Base-by-base conservation (phyloP, 495 filamentous ascomycete genomes). In the Trichoderma orchidacearum region DNA sequence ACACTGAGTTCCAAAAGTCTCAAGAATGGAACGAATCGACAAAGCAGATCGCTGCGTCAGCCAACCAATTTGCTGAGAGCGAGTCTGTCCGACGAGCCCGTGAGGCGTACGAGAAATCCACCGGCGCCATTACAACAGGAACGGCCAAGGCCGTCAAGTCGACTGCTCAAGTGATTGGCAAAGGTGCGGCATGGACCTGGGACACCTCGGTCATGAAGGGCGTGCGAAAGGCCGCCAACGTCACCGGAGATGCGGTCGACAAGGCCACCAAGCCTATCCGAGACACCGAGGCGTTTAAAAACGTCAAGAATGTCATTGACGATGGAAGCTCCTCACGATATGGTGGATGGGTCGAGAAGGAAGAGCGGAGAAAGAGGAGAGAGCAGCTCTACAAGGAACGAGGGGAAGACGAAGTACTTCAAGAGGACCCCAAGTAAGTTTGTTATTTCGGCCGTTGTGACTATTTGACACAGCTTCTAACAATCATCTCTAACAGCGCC, bases 21-120 rank as follows among this genome's bases (percentile, higher is more conserved):
- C 95, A 97, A 67, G 93, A 98, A 70, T 98, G 94, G 93, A 93
- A 97, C 63, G 93, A 98, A 62, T 95, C 89, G 41, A 98, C 91
- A 17, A 96, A 97, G 68, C 89, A 90, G 54, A 79, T 98, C 11
- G 89, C 89, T 12, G 85, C 86, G 34, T 87, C 85, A 0, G 90
- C 89, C 25, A 85, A 95, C 61, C 80, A 96, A 59, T 90, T 98
- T 65, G 85, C 82, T n/a, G 93, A 97, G 68, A 96, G 86, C 64
- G 90, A 95, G 66, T 86, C 83, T n/a, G 84, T 98, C 34, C 84
- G 86, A 59, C 82, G 85, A 59, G 93, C 93, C 28, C 83, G 87
- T 54, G 81, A 87, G 59, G 92, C 89, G 18, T 96, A 95, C 66
- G 81, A 84, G 56, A 84, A 84, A 56, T 90, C 90, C 11, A 86